phyloP scores from a whole-genome alignment of 495 filamentous ascomycete species.

The Tirmania nivea region DNA sequence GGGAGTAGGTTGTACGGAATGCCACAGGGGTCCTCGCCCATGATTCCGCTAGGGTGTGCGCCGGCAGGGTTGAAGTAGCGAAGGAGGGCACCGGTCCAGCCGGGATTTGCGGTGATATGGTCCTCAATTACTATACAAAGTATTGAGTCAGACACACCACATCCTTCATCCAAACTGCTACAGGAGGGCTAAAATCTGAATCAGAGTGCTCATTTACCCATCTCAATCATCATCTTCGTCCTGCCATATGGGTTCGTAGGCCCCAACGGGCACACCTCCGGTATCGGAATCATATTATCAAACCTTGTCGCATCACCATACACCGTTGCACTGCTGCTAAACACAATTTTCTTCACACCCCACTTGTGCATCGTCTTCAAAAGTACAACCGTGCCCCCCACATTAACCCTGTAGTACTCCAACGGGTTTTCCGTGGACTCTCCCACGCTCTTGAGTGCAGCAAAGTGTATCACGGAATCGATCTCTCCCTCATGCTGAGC shows the following conservation, averaged over 20 bases:
- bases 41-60: conserved; percentile 83
- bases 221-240: conserved; percentile 82
- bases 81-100: conserved; percentile 84
- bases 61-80: conserved; percentile 97
- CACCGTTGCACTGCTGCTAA: conserved; percentile 89
- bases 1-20: conserved; percentile 92
- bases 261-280: conserved; percentile 83
- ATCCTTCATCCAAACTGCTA: too few relatives aligned
- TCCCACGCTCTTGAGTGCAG: conserved; percentile 92
- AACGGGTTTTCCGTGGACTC: conserved; percentile 88
- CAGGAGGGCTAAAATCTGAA: too few relatives aligned
- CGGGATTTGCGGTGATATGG: conserved; percentile 67
- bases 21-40: conserved; percentile 95
- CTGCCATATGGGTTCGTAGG: conserved; percentile 94
- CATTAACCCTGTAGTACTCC: conserved; percentile 95
- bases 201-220: conserved; percentile 5
- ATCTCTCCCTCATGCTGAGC: conserved; percentile 61
- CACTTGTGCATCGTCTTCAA: conserved; percentile 69
- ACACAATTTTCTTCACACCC: conserved; percentile 90
- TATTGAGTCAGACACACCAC: too few relatives aligned
- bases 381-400: conserved; percentile 76
- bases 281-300: conserved; percentile 96
- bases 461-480: conserved; percentile 96
- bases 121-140: conserved; percentile 51
- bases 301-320: conserved; percentile 95